Evolutionary conservation across 306 rosid genomes (phyloP).

Genomic region (Sesbania bispinosa): DNA sequence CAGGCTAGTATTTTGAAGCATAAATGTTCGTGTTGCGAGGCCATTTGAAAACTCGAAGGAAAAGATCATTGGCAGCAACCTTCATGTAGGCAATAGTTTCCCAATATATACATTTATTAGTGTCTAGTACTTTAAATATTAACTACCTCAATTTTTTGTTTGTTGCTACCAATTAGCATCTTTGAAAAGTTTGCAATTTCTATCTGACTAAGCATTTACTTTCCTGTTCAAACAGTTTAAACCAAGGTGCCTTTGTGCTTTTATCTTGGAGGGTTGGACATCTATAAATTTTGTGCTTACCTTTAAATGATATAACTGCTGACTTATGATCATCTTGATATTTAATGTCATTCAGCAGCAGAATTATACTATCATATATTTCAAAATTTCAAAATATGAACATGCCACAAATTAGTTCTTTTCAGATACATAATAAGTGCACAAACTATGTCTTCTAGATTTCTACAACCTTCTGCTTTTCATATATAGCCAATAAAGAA

Average conservation of each 20-base stretch:
- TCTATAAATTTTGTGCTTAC: background rate
- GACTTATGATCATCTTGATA: background rate
- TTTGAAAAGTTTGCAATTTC: conserved; percentile 14
- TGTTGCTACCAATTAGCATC: background rate
- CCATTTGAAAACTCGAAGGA: conserved; percentile 36
- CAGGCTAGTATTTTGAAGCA: conserved; percentile 37
- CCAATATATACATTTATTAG: conserved; percentile 6
- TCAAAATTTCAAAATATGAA: background rate
- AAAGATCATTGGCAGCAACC: conserved; percentile 50
- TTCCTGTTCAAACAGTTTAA: too few relatives aligned
- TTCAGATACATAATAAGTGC: background rate
- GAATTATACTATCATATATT: background rate
- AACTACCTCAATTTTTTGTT: background rate
- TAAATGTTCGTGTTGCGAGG: conserved; percentile 7
- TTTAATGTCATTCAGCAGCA: background rate
- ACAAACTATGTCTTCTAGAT: background rate
- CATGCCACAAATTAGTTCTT: background rate
- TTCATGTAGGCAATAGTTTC: conserved; percentile 35
- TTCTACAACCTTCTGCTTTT: background rate
- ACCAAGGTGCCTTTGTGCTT: conserved; percentile 1
- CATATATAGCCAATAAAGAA: background rate
- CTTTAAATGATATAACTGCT: background rate
- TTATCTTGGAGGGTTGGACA: background rate
- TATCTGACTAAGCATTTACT: background rate
- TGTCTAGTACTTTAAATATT: conserved; percentile 2